Evolutionary conservation across 2,329 filamentous ascomycete genomes (phyloP).

Genomic region (Diaporthe longicolla): DNA sequence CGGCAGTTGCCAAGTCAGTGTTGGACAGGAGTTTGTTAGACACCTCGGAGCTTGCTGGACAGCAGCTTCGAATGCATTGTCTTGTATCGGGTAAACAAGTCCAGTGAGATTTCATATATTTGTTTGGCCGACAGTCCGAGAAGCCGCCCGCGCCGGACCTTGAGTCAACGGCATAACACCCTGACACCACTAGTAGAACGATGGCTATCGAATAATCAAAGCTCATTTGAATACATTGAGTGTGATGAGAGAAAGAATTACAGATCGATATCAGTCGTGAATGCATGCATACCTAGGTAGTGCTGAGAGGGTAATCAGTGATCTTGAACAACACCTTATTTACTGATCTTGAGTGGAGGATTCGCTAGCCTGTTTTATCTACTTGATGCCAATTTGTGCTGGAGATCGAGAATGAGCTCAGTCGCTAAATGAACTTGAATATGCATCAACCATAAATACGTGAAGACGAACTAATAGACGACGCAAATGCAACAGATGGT

Average conservation of each 20-base stretch:
- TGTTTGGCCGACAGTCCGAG: not conserved
- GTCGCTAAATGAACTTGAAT: not conserved
- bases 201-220: not conserved
- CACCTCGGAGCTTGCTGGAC: not conserved
- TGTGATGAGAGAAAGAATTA: no score
- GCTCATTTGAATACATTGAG: not conserved
- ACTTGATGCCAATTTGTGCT: not conserved
- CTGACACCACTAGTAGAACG: not conserved
- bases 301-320: not conserved
- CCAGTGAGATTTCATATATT: no score
- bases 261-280: not conserved
- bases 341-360: no score
- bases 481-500: not conserved
- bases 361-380: not conserved
- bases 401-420: not conserved
- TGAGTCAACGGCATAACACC: not conserved
- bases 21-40: no score
- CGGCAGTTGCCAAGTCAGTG: no score
- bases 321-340: not conserved
- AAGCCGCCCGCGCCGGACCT: not conserved
- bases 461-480: not conserved
- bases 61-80: not conserved
- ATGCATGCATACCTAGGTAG: not conserved
- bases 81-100: no score
- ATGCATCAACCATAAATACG: not conserved